Conservation (phyloP, 495 filamentous ascomycete genomes). For the Talaromyces stipitatus region DNA sequence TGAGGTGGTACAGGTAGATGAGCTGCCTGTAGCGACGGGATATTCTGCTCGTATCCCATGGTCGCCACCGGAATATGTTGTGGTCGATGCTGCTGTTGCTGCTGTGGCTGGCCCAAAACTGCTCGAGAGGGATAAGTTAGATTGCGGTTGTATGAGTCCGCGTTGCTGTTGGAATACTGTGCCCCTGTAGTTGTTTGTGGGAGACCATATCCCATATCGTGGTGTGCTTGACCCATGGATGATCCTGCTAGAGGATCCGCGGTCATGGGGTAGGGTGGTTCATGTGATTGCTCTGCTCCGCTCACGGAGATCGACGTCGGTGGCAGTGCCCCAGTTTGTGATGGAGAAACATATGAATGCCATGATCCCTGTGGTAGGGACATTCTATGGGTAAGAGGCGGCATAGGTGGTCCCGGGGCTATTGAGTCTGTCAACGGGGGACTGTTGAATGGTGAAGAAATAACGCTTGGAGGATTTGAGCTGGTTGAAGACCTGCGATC, state of each 20-base stretch:
- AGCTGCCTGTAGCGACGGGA: neutral
- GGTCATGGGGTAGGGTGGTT: neutral
- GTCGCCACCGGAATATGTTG: constrained; percentile 1
- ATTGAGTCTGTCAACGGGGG: constrained; percentile 4
- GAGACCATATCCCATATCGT: neutral
- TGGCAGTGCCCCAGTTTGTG: neutral
- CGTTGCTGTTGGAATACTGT: neutral
- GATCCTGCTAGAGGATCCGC: neutral
- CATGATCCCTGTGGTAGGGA: neutral
- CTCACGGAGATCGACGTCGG: neutral
- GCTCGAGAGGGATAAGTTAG: neutral
- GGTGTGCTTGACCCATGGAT: neutral
- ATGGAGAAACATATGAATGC: neutral
- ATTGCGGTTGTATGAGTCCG: neutral
- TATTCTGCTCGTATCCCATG: constrained; percentile 2
- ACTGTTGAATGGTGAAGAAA: constrained; percentile 5
- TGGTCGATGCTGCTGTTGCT: neutral
- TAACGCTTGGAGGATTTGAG: constrained; percentile 4
- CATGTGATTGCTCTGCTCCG: neutral
- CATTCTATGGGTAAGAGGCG: constrained; percentile 4
- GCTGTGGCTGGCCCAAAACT: neutral
- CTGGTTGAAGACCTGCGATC: constrained; percentile 7
- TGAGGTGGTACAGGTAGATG: neutral
- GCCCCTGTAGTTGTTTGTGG: neutral
- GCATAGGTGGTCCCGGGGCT: constrained; percentile 3